Base-by-base conservation (phyloP, 768 basidiomycete genomes). In the Tricholoma saponaceum region DNA sequence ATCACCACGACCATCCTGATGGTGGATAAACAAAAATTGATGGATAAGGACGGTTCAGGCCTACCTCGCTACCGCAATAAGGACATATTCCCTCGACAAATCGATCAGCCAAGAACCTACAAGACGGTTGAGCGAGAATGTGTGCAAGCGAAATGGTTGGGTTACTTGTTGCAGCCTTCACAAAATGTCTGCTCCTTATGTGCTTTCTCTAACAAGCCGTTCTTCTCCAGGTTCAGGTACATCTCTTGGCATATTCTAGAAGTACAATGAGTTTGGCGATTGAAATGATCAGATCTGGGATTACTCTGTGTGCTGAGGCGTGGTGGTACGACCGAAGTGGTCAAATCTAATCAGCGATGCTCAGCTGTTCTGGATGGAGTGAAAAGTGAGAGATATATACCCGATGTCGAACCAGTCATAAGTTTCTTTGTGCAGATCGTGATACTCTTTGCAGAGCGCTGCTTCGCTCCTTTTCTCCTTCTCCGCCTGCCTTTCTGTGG, bases 61-160 rank as follows among this genome's bases (percentile, higher is more conserved):
- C 16, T 58, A 90, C 90, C 58, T 94, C 89, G 61, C 86, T 94
- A 50, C 81, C 83, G 68, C 97, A 98, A 72, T 97, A 82, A 0
- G 97, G 97, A 69, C 97, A 99, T 32, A 84, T 92, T n/a, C 97
- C 97, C 72, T 98, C 96, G 0, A 98, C 95, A 72, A 90, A 98
- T 55, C 97, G 89, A 74, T 99, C 97, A 18, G 97, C 97, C 33
- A 99, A 74, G 76, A 97, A 99, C 64, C 92, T 92, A 58, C 33
- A 26, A 52, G 14, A 13, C 39, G 5, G n/a, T 62, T 46, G 33
- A 46, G 22, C 18, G 16, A 22, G 18, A 46, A 35, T 39, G 13
- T 14, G 1, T 60, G 60, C 2, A 47, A 20, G 23, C 23, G 2
- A 4, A 18, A 23, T 14, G 16, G 10, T 5, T 8, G 4, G 66